These are phyloP conservation scores for Madurella mycetomatis DNA, from an alignment of 2,329 filamentous ascomycete genomes.

Conservation along the genomic window DNA sequence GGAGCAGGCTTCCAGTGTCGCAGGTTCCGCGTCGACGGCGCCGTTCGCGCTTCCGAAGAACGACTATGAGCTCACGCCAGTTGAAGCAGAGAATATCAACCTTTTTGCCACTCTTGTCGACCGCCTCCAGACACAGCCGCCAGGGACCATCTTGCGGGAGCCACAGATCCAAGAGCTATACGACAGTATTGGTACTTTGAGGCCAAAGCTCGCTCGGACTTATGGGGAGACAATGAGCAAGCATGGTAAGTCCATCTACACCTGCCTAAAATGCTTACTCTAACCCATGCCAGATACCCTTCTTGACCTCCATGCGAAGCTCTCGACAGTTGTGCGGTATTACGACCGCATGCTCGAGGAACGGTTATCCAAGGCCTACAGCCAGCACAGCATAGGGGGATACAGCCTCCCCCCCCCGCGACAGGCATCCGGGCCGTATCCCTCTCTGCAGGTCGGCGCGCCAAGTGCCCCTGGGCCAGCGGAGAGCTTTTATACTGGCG, in stretches of 20 bases:
- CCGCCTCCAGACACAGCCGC: conserved; percentile 87
- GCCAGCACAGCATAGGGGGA: conserved; percentile 66
- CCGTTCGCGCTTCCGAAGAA: conserved; percentile 69
- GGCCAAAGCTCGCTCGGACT: conserved; percentile 89
- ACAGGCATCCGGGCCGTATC: conserved; percentile 62
- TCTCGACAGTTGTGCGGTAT: conserved; percentile 93
- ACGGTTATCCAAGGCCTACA: conserved; percentile 86
- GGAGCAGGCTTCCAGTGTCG: conserved; percentile 61
- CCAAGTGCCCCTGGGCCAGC: conserved; percentile 49
- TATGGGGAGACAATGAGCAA: conserved; percentile 99
- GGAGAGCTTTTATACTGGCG: conserved; percentile 79
- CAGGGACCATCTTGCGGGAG: conserved; percentile 91
- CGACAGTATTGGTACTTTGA: conserved; percentile 88
- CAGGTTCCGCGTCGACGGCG: conserved; percentile 44
- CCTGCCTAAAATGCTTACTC: conserved; percentile 14
- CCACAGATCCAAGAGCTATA: conserved; percentile 98
- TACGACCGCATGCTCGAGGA: conserved; percentile 99
- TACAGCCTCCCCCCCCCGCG: conserved; percentile 55
- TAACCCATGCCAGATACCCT: conserved; percentile 66
- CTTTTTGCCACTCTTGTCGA: conserved; percentile 92
- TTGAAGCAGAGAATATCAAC: conserved; percentile 97
- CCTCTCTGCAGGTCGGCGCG: conserved; percentile 57
- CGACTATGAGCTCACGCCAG: conserved; percentile 87
- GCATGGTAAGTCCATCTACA: conserved; percentile 61
- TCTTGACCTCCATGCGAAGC: conserved; percentile 87